Percentiles rank a stretch among this genome's conserved stretches.
Conservation (phyloP, 768 basidiomycete species). For the Lactarius psammicola region DNA sequence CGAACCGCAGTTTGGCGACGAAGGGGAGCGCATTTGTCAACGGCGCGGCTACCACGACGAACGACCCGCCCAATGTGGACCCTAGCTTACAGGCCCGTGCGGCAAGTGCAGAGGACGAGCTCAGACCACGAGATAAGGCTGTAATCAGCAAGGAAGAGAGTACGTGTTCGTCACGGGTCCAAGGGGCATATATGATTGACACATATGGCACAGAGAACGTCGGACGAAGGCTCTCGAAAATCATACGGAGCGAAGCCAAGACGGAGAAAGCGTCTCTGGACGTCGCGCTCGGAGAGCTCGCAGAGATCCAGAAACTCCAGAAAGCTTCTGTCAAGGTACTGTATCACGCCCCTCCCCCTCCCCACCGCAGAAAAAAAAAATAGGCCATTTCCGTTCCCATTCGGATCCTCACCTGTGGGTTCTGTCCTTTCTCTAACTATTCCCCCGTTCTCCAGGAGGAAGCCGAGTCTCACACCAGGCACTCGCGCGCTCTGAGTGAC, state of each 20-base stretch:
- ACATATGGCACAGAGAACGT: constrained; percentile 47
- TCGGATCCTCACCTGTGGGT: neutral
- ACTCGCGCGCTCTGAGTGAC: constrained; percentile 51
- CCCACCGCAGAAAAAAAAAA: neutral
- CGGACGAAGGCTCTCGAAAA: constrained; percentile 59
- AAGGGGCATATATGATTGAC: neutral
- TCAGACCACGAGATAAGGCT: constrained; percentile 51
- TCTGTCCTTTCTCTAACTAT: neutral
- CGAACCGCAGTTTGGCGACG: constrained; percentile 2
- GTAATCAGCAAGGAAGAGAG: constrained; percentile 54
- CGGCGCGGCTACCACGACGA: constrained; percentile 54
- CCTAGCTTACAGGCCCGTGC: constrained; percentile 39
- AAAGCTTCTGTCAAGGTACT: constrained; percentile 58
- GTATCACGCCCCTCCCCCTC: neutral
- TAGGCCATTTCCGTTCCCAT: neutral
- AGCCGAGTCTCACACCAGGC: constrained; percentile 50
- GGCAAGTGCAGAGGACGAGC: constrained; percentile 46
- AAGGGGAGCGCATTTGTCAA: constrained; percentile 45
- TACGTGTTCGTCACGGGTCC: constrained; percentile 33
- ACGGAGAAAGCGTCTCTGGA: constrained; percentile 62
- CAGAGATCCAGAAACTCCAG: constrained; percentile 67
- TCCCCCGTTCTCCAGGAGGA: constrained; percentile 50
- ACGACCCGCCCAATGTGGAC: constrained; percentile 43
- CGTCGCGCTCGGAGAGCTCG: constrained; percentile 62
- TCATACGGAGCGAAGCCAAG: constrained; percentile 68